Evolutionary conservation across 495 filamentous ascomycete species (phyloP).

Genomic region (Viridothelium virens): DNA sequence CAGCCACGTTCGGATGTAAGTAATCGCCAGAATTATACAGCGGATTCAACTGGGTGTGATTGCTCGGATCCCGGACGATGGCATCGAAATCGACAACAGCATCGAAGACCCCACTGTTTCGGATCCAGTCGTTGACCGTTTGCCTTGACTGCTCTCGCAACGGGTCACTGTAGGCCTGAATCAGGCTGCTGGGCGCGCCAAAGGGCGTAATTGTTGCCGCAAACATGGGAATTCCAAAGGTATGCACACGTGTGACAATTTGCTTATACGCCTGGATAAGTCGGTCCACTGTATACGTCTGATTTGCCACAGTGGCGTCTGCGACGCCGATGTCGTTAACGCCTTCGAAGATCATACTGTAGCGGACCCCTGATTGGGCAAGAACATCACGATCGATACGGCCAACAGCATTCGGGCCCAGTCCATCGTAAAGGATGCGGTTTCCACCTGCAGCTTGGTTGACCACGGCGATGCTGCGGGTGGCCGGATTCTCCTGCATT

Average conservation of each 20-base stretch:
- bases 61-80: conserved; percentile 46
- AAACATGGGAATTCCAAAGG: conserved; percentile 49
- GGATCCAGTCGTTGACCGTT: conserved; percentile 57
- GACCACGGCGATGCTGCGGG: conserved; percentile 45
- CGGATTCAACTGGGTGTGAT: conserved; percentile 38
- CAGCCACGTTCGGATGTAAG: conserved; percentile 61
- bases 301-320: conserved; percentile 39
- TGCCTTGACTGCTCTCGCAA: conserved; percentile 50
- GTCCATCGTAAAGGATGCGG: conserved; percentile 53
- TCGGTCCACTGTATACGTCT: conserved; percentile 43
- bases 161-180: conserved; percentile 47
- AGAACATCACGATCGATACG: conserved; percentile 61
- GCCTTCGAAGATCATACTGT: conserved; percentile 63
- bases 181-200: conserved; percentile 37
- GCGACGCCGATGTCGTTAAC: conserved; percentile 64
- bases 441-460: conserved; percentile 75
- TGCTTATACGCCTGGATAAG: conserved; percentile 52
- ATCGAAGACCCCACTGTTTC: conserved; percentile 51
- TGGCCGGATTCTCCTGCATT: conserved; percentile 44
- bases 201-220: conserved; percentile 66
- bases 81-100: conserved; percentile 57
- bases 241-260: conserved; percentile 51
- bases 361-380: conserved; percentile 47
- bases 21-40: conserved; percentile 61
- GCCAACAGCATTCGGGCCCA: conserved; percentile 53